Evolutionary conservation across 2,329 filamentous ascomycete species (phyloP).

Genomic region (Emmonsiellopsis sp.): DNA sequence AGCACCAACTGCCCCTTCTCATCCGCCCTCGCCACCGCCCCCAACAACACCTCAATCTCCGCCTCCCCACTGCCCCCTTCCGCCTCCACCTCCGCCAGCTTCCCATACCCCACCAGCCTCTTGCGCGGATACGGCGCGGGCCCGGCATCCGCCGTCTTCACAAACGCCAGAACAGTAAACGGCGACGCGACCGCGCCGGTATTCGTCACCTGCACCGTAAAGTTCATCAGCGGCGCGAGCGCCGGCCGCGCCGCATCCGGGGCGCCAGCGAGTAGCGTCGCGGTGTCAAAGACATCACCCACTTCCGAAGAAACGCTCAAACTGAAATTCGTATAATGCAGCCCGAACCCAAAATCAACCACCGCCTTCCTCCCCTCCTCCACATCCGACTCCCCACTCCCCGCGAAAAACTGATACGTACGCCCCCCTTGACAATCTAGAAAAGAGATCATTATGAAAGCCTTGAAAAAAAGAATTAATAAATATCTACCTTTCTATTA

Average conservation of each 20-base stretch:
- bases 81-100: slow-evolving; percentile 13
- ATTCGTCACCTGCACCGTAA: slow-evolving; percentile 22
- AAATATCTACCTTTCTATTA: not conserved
- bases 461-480: not conserved
- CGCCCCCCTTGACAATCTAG: slow-evolving; percentile 15
- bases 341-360: slow-evolving; percentile 28
- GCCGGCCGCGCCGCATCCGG: slow-evolving; percentile 15
- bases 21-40: slow-evolving; percentile 21
- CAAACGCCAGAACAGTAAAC: slow-evolving; percentile 25
- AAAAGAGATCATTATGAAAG: not conserved
- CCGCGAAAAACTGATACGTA: slow-evolving; percentile 31
- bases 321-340: slow-evolving; percentile 32
- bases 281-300: not conserved
- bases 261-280: slow-evolving; percentile 1
- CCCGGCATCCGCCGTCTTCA: slow-evolving; percentile 19
- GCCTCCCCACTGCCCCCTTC: slow-evolving; percentile 14
- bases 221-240: slow-evolving; percentile 19
- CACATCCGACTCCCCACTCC: not conserved
- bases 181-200: slow-evolving; percentile 23
- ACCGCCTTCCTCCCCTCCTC: slow-evolving; percentile 13
- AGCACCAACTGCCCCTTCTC: slow-evolving; percentile 22
- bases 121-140: slow-evolving; percentile 27
- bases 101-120: slow-evolving; percentile 21
- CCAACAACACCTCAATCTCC: slow-evolving; percentile 20
- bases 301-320: slow-evolving; percentile 2